Base-by-base conservation (phyloP, 306 rosid species). In the Coriaria nepalensis region DNA sequence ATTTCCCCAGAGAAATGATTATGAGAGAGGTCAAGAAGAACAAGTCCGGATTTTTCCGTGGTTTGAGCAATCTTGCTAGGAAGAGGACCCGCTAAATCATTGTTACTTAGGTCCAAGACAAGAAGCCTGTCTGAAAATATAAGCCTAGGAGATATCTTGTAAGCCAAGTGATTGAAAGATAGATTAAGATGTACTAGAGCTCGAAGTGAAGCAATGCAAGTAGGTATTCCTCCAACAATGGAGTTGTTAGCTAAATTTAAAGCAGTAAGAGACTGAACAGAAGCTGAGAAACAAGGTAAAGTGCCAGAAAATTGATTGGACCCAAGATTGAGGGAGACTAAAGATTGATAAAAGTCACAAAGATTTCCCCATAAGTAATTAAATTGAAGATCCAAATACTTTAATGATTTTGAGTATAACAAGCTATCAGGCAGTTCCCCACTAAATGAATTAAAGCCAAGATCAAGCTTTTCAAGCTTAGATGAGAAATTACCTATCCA, bases 401-500 rank as follows among this genome's bases (percentile, higher is more conserved):
- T 86, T 35, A 92, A 70, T 20, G 93, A 71, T 41, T 51, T 71
- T 60, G 68, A 64, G 61, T 63, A 53, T 73, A 77, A 66, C 69
- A 92, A 73, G 56, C 77, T 72, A 46, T 66, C 78, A n/a, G 98
- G 98, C 53, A 92, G 67, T 50, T 56, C 73, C 35, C 96, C 98
- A 5, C 12, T 40, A 58, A 90, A 79, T 9, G 94, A 79, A 64
- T 80, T 52, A 11, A 60, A 75, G 29, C 80, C 77, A 45, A 90
- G 42, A 50, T 77, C 74, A 7, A 90, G 13, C 10, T 71, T 84
- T 56, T 77, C 84, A 64, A 90, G 68, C 73, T 57, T 67, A 20
- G 76, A 10, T 33, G 97, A 90, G 71, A 90, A 84, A 49, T 81
- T 90, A 37, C 97, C 97, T 39, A 90, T 43, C 97, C 95, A 90